phyloP scores from a whole-genome alignment of 805 yeast species.

The Lipomyces anomalus region DNA sequence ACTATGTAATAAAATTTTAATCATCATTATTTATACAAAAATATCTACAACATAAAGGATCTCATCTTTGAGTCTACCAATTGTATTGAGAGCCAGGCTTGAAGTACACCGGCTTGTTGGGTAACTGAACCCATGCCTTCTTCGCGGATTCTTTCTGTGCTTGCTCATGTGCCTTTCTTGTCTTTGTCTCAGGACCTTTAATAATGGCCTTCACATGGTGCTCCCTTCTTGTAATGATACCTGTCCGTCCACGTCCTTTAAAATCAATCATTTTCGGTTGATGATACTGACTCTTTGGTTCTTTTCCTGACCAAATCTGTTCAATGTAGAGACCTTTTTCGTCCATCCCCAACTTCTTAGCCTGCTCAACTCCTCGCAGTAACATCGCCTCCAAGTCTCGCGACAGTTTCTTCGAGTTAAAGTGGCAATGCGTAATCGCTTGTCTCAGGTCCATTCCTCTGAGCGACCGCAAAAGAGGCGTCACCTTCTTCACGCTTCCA shows the following conservation, averaged over 20 bases:
- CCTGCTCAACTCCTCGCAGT: constrained; percentile 65
- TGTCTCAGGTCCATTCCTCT: constrained; percentile 62
- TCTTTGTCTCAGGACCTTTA: constrained; percentile 58
- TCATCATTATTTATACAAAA: neutral
- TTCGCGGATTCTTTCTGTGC: constrained; percentile 42
- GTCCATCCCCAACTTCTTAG: constrained; percentile 52
- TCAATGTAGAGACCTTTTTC: constrained; percentile 62
- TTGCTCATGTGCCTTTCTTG: constrained; percentile 56
- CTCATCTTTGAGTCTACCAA: constrained; percentile 30
- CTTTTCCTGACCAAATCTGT: constrained; percentile 88
- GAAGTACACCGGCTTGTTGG: constrained; percentile 38
- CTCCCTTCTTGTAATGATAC: constrained; percentile 67
- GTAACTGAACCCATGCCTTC: constrained; percentile 47
- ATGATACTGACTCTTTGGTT: constrained; percentile 44
- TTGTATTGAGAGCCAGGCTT: constrained; percentile 32
- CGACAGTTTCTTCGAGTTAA: constrained; percentile 71
- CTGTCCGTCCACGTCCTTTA: constrained; percentile 88
- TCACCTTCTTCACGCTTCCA: constrained; percentile 84
- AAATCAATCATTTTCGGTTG: constrained; percentile 66
- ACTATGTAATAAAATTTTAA: no score
- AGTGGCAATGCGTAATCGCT: constrained; percentile 91
- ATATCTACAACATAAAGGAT: neutral
- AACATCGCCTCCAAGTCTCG: constrained; percentile 72
- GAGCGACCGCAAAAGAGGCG: constrained; percentile 68
- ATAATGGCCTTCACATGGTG: constrained; percentile 77